Base-by-base conservation (phyloP, 2,329 filamentous ascomycete genomes). In the Podosphaera fusca region DNA sequence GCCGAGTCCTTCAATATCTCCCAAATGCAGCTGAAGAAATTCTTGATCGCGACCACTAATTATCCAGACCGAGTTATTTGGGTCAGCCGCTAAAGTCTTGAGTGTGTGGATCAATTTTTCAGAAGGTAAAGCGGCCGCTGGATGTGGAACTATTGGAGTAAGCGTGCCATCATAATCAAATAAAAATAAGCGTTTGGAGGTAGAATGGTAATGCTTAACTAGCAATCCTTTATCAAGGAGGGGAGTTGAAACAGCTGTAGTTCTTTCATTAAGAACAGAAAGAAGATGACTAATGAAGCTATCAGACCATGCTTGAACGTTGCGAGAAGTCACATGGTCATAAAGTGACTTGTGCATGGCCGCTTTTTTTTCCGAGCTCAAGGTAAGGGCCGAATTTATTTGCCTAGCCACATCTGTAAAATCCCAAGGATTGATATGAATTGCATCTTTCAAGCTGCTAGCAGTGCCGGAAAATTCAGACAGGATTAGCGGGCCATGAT, bases 111-210 rank as follows among this genome's bases (percentile, higher is more conserved):
- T 82, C 30, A 95, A 79, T 30, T 82, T 80, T 63, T 88, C 83
- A 0, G 89, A 90, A 0, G 92, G 92, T 45, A 95, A 82, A 2
- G 92, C 92, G 4, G 87, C 82, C 62, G 84, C 82, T 1, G 92
- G 92, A 65, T 96, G 88, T 63, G 85, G 84, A 57, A 96, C 92
- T 64, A 98, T 96, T 0, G 89, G 87, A 2, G 92, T 96, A 57
- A 98, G 77, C 0, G 92, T 98, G 53, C 92, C 92, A 68, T 98
- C 92, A 66, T 98, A 98, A 71, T 98, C 92, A 67, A 96, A 95
- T 86, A 98, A 90, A 73, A 96, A 95, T 2, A 98, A 75, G 9
- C 92, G 81, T 70, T 85, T 87, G 60, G 78, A 78, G 2, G 87
- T 81, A 45, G 77, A 73, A 59, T 81, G 79, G 69, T 95, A 96